Evolutionary conservation across 305 asterid genomes (phyloP).

Genomic region (Fraxinus xanthoxyloides): DNA sequence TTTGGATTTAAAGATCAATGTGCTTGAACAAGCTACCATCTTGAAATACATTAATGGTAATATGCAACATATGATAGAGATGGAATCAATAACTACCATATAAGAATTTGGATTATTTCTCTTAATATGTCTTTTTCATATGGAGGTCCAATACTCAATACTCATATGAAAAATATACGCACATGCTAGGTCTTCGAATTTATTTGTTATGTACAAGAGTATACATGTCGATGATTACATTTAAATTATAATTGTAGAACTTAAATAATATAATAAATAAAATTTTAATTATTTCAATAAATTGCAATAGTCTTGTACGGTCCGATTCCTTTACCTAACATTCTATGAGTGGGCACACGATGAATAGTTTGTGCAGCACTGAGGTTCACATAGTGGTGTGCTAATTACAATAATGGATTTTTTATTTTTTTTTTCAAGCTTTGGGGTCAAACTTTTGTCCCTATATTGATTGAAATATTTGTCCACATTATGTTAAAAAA

Average conservation of each 20-base stretch:
- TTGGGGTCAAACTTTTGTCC: neutral
- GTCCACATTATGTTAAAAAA: constrained; percentile 22
- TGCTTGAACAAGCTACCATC: neutral
- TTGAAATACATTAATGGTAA: neutral
- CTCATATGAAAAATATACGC: neutral
- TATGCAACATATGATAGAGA: neutral
- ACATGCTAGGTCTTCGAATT: neutral
- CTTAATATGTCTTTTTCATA: neutral
- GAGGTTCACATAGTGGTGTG: neutral
- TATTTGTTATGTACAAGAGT: neutral
- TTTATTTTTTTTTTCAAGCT: neutral
- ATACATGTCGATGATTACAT: neutral
- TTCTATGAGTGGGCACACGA: neutral
- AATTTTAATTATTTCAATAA: too few relatives aligned
- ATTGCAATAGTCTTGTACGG: neutral
- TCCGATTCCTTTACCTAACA: neutral
- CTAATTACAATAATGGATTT: neutral
- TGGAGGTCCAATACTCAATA: neutral
- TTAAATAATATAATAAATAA: too few relatives aligned
- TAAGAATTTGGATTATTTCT: too few relatives aligned
- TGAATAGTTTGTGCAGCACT: neutral
- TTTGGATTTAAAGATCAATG: neutral
- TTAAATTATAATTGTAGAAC: neutral
- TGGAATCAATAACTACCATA: too few relatives aligned
- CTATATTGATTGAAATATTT: neutral